Percentiles rank a stretch among this genome's conserved stretches.
Evolutionary conservation across 2,329 filamentous ascomycete species (phyloP).

Genomic region (Chaetomium sp.): DNA sequence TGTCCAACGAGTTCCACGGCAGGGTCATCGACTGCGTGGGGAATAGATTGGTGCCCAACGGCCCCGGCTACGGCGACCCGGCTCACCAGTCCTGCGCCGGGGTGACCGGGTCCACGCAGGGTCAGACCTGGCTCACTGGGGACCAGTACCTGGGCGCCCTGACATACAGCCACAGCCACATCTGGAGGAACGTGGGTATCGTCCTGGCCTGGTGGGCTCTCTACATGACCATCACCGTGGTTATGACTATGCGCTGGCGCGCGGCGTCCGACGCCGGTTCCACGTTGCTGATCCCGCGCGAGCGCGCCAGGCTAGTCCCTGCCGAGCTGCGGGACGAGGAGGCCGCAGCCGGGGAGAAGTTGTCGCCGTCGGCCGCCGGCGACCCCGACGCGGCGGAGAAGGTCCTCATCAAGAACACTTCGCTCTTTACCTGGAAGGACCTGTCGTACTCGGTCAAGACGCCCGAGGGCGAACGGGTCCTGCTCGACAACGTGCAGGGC

Average conservation of each 20-base stretch:
- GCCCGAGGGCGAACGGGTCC: conserved; percentile 61
- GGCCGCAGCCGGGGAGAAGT: conserved; percentile 37
- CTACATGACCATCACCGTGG: conserved; percentile 60
- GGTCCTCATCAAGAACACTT: conserved; percentile 61
- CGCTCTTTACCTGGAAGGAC: conserved; percentile 74
- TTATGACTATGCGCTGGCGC: conserved; percentile 60
- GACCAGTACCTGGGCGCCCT: conserved; percentile 61
- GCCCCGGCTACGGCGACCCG: conserved; percentile 49
- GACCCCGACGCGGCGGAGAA: conserved; percentile 3
- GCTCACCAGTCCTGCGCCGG: conserved; percentile 58
- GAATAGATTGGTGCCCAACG: conserved; percentile 54
- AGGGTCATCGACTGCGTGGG: conserved; percentile 55
- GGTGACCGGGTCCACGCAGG: conserved; percentile 56
- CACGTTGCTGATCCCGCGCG: conserved; percentile 63
- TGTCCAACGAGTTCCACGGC: conserved; percentile 70
- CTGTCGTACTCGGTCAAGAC: conserved; percentile 70
- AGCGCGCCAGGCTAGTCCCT: conserved; percentile 47
- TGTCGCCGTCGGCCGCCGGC: background rate
- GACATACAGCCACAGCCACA: conserved; percentile 53
- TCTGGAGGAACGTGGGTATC: conserved; percentile 65
- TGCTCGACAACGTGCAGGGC: conserved; percentile 79
- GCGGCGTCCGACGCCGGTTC: conserved; percentile 54
- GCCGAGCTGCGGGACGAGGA: conserved; percentile 51
- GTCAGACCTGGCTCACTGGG: conserved; percentile 54
- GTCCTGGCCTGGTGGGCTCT: conserved; percentile 65